Evolutionary conservation across 2,329 filamentous ascomycete species (phyloP).

Genomic region (Aspergillus persii): DNA sequence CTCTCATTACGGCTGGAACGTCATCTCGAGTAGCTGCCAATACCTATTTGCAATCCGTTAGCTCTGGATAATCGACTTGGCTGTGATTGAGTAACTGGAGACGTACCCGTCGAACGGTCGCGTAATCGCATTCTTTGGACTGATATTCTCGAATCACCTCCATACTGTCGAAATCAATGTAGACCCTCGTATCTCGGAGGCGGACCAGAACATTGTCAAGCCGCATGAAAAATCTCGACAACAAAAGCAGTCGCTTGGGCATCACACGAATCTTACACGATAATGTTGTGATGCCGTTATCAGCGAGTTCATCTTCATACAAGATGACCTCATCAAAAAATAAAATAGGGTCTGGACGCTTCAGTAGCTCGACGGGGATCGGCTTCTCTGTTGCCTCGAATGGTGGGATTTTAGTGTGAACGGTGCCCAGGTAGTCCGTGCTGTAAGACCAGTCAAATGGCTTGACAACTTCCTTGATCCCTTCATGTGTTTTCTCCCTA

Average conservation of each 20-base stretch:
- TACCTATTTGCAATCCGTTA: slow-evolving; percentile 33
- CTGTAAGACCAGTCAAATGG: slow-evolving; percentile 99
- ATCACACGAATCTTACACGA: slow-evolving; percentile 93
- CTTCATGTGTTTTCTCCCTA: slow-evolving; percentile 75
- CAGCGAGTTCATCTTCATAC: slow-evolving; percentile 96
- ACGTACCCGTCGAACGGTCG: slow-evolving; percentile 66
- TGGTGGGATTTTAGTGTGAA: slow-evolving; percentile 39
- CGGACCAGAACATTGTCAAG: slow-evolving; percentile 86
- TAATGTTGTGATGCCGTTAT: slow-evolving; percentile 90
- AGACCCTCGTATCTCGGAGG: slow-evolving; percentile 85
- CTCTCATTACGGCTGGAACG: slow-evolving; percentile 71
- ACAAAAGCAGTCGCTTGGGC: slow-evolving; percentile 79
- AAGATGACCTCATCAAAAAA: slow-evolving; percentile 97
- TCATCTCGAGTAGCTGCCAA: slow-evolving; percentile 65
- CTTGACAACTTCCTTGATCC: slow-evolving; percentile 90
- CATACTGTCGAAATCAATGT: slow-evolving; percentile 78
- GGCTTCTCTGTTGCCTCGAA: slow-evolving; percentile 49
- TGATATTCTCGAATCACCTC: slow-evolving; percentile 87
- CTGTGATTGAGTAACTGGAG: not conserved
- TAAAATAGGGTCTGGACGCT: slow-evolving; percentile 84
- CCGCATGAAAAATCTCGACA: slow-evolving; percentile 86
- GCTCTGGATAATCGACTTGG: not conserved
- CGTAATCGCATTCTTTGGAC: slow-evolving; percentile 79
- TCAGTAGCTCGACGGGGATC: slow-evolving; percentile 84
- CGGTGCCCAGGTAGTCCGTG: slow-evolving; percentile 77